phyloP scores from a whole-genome alignment of 2,329 filamentous ascomycete species.

The Claviceps sp. region DNA sequence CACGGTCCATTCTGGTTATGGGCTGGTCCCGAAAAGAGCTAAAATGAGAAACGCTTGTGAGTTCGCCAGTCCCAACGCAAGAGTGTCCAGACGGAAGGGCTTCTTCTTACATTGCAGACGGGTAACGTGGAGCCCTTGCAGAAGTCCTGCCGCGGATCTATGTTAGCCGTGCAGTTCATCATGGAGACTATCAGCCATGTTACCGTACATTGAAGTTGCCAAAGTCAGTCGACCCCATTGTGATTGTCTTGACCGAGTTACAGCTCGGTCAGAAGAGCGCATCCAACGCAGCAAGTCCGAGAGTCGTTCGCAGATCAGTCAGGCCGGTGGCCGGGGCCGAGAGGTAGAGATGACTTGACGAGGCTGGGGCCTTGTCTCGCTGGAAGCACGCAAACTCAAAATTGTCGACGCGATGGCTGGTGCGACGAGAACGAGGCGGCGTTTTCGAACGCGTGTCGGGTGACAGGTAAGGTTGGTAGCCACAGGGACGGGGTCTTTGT shows the following conservation, averaged over 20 bases:
- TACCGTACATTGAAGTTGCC: conserved; percentile 43
- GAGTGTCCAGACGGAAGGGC: not conserved
- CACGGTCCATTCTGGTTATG: conserved; percentile 46
- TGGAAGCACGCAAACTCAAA: not conserved
- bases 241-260: conserved; percentile 14
- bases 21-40: conserved; percentile 41
- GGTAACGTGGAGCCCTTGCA: conserved; percentile 75
- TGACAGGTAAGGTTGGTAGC: not conserved
- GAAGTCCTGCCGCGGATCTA: conserved; percentile 45
- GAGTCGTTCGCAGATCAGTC: not conserved
- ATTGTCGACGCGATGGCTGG: not conserved
- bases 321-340: not conserved
- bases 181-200: not conserved
- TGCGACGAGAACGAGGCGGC: not conserved
- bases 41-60: conserved; percentile 1
- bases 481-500: too few species aligned
- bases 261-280: conserved; percentile 2
- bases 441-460: not conserved
- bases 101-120: conserved; percentile 61
- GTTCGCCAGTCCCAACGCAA: conserved; percentile 3
- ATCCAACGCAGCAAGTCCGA: not conserved
- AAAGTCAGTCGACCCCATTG: conserved; percentile 48
- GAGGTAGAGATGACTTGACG: not conserved
- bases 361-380: not conserved
- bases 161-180: conserved; percentile 11